phyloP scores from a whole-genome alignment of 1,284 basidiomycete species.

The Neotropicomus parvogracilis region DNA sequence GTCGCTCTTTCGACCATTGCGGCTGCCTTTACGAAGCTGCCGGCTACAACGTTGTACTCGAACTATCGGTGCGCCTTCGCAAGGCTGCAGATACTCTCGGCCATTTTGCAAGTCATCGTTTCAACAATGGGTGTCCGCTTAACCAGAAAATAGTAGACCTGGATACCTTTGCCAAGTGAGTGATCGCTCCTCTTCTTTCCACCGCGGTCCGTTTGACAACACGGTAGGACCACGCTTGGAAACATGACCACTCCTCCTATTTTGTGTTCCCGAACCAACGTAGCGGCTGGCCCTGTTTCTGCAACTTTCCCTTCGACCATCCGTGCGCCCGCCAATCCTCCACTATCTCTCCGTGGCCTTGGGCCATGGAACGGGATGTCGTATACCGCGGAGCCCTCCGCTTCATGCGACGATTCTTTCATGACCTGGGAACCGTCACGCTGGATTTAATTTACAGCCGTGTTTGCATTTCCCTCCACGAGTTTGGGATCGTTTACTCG shows the following conservation, averaged over 20 bases:
- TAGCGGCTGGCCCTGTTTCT: slow-evolving; percentile 2
- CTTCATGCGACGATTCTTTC: slow-evolving; percentile 41
- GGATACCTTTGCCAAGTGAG: slow-evolving; percentile 56
- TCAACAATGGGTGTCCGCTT: slow-evolving; percentile 45
- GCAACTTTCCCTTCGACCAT: slow-evolving; percentile 11
- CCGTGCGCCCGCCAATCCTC: slow-evolving; percentile 19
- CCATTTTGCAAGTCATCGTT: slow-evolving; percentile 47
- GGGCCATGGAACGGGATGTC: slow-evolving; percentile 33
- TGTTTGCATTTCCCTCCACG: not conserved
- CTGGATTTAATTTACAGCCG: slow-evolving; percentile 17
- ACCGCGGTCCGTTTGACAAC: slow-evolving; percentile 2
- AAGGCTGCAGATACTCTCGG: slow-evolving; percentile 55
- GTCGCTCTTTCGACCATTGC: slow-evolving; percentile 39
- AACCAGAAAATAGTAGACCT: slow-evolving; percentile 53
- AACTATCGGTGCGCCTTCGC: slow-evolving; percentile 58
- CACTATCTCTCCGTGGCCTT: slow-evolving; percentile 30
- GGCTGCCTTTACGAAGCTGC: slow-evolving; percentile 53
- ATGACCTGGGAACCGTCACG: slow-evolving; percentile 44
- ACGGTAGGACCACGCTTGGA: slow-evolving; percentile 36
- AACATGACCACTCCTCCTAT: slow-evolving; percentile 31
- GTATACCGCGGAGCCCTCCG: slow-evolving; percentile 18
- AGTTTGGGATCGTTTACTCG: not conserved
- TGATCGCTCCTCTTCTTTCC: slow-evolving; percentile 2
- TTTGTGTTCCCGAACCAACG: slow-evolving; percentile 15
- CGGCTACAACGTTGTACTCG: slow-evolving; percentile 55